Evolutionary conservation across 176 grass and related monocot species (phyloP), one percentile per base, ranked within the genome.

Genomic region (Oryza australiensis): DNA sequence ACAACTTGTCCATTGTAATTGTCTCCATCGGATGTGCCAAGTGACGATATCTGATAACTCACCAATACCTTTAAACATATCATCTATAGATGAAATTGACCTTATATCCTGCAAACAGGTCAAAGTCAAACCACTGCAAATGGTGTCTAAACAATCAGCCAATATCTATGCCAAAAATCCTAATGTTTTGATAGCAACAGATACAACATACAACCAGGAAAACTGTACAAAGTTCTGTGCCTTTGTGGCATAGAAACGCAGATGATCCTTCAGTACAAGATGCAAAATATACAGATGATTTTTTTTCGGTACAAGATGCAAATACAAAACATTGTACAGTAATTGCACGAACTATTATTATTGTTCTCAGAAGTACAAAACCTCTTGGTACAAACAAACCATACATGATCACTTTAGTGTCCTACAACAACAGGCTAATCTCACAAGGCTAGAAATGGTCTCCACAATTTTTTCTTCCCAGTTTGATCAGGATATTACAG

Each of bases 391-490:
- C 70, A 78, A 57, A 71, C 26, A 86, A 88, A 78, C n/a, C 67
- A 88, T 46, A 13, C 59, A 88, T 35, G 20, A 48, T 66, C 46
- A 63, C 43, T 64, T 72, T 30, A 18, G 28, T 70, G 24, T 26
- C 8, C 70, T 89, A 89, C 53, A 80, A 70, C 65, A 69, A 68
- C 71, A 65, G 30, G 20, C 76, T 85, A 85, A 70, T 89, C 45
- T 76, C 28, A 89, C 12, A 78, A 64, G 38, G 26, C 9, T 32
- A 51, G 82, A 26, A 70, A 62, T 82, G 64, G 14, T 64, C 14
- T 76, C 71, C 72, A 76, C 46, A 79, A 42, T 69, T 10, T 27
- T 68, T 38, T 49, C n/a, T 79, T 20, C 46, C 14, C 35, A 10
- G 59, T 66, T 79, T 73, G 6, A 29, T 78, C 43, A 8, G 9